Base-by-base conservation (phyloP, 2,329 filamentous ascomycete genomes). In the Periconia digitata region DNA sequence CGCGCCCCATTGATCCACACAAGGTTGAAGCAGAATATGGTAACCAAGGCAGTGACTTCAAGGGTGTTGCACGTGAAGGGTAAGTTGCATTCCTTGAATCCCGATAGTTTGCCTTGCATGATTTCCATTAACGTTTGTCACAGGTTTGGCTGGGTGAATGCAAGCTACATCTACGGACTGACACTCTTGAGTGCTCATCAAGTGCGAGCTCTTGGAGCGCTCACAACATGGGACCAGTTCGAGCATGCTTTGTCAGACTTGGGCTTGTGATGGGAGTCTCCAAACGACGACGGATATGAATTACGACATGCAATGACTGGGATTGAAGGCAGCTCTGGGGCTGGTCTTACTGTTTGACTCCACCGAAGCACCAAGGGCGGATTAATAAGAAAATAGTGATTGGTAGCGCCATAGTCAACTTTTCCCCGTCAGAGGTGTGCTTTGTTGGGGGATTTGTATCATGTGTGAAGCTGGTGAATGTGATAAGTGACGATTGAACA, bases 121-220 rank as follows among this genome's bases (percentile, higher is more conserved):
- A 6, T 38, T 50, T n/a, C n/a, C n/a, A 47, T 68, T 73, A 62
- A 72, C 46, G 17, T 2, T 3, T 6, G n/a, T n/a, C 16, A 10
- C 46, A 96, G 92, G 49, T 99, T 99, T 67, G 94, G 92, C 44
- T 99, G 94, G 94, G 94, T 97, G 64, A 99, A 99, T 69, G 92
- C 94, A 63, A 96, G 92, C 69, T 99, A 95, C 70, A 89, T 97
- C 48, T 95, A 95, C 66, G 94, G 92, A 35, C 79, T 97, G 51
- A 86, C 92, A 58, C 89, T 96, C 59, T 80, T 96, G 51, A 92
- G 89, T 61, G 87, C 89, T 24, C 90, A 96, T 72, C 92, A 94
- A 84, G 85, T 86, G 69, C 87, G 92, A 61, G 90, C 92, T 1
- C 79, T 99, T 34, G 92, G 92, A 47, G 89, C 91, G 6, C 79